phyloP scores from a whole-genome alignment of 202 grass and related monocot genomes.

The Panicum hallii region DNA sequence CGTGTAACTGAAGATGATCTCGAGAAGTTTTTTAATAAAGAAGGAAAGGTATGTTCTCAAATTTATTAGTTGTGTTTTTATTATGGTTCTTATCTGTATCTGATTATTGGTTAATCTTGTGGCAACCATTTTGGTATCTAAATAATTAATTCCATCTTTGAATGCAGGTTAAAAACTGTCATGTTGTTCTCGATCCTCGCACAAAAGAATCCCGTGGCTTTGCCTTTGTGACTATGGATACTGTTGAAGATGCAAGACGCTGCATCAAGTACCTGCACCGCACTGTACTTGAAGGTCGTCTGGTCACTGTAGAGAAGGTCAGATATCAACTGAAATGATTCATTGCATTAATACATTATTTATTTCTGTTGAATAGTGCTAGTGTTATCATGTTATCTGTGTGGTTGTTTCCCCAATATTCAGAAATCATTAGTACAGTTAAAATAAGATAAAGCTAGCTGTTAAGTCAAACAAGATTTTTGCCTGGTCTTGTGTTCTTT shows the following conservation, averaged over 20 bases:
- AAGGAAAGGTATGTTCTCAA: conserved; percentile 76
- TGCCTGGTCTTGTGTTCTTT: background rate
- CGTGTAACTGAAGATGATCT: conserved; percentile 68
- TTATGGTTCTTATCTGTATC: background rate
- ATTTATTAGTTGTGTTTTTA: background rate
- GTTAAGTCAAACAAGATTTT: background rate
- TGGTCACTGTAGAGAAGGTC: conserved; percentile 90
- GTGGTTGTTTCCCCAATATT: conserved; percentile 2
- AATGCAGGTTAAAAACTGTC: conserved; percentile 76
- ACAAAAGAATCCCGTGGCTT: conserved; percentile 94
- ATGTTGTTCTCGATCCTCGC: conserved; percentile 88
- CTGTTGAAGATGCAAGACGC: conserved; percentile 73
- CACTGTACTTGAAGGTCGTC: conserved; percentile 88
- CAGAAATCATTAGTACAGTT: conserved; percentile 7
- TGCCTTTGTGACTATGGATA: conserved; percentile 93
- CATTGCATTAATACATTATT: background rate
- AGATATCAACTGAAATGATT: background rate
- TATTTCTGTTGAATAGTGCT: background rate
- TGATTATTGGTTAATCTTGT: conserved; percentile 24
- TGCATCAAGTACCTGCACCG: conserved; percentile 86
- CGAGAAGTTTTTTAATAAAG: conserved; percentile 88
- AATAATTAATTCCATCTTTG: conserved; percentile 4
- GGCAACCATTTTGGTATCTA: conserved; percentile 12
- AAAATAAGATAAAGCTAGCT: background rate
- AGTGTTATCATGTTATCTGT: conserved; percentile 20